Conservation (phyloP, 1,284 basidiomycete genomes). For the Pterula multifida region DNA sequence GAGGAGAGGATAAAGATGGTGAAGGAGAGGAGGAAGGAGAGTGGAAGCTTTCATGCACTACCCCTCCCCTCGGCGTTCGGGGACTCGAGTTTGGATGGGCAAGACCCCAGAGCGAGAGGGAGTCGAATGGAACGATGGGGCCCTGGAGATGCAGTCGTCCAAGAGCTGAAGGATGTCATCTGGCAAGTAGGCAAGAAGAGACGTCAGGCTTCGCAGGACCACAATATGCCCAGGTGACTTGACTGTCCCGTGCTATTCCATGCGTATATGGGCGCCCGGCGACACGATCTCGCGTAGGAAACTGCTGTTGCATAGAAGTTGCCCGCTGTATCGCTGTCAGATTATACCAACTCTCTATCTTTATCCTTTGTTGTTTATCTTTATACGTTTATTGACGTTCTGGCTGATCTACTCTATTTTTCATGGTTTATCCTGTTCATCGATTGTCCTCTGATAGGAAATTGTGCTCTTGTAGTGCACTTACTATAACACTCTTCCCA, state of each 20-base stretch:
- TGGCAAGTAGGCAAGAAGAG: constrained; percentile 68
- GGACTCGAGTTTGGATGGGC: constrained; percentile 7
- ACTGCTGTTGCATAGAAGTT: constrained; percentile 1
- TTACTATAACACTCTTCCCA: too few species aligned
- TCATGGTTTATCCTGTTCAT: too few species aligned
- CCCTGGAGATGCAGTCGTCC: constrained; percentile 66
- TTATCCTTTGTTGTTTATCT: too few species aligned
- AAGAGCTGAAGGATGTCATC: constrained; percentile 74
- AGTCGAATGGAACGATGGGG: constrained; percentile 41
- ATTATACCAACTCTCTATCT: too few species aligned
- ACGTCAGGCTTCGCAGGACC: constrained; percentile 32
- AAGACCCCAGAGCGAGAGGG: constrained; percentile 2
- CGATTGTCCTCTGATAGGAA: too few species aligned
- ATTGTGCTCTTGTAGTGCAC: too few species aligned
- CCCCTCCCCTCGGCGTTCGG: constrained; percentile 4
- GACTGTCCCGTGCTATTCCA: not conserved
- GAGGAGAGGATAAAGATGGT: constrained; percentile 59
- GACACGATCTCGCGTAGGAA: not conserved
- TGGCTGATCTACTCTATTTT: too few species aligned
- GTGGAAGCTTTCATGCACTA: constrained; percentile 8
- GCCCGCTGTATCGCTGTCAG: too few species aligned
- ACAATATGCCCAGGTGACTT: too few species aligned
- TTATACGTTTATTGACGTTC: too few species aligned
- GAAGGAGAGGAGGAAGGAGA: constrained; percentile 39
- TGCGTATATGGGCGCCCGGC: too few species aligned